phyloP scores from a whole-genome alignment of 1,139 yeast species.

The Debaryomyces sp. region DNA sequence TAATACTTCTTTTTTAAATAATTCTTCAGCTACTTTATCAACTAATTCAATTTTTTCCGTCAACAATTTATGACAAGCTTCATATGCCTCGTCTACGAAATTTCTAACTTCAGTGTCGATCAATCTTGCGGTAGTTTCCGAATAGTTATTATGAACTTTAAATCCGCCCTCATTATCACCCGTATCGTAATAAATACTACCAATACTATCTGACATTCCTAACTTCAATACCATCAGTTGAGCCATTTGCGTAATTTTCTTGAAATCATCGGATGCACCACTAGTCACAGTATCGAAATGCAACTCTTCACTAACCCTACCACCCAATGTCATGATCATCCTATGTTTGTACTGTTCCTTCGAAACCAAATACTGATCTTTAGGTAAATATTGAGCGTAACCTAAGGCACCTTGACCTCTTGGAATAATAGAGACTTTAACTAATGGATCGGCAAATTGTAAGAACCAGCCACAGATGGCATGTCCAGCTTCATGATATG shows the following conservation, averaged over 20 bases:
- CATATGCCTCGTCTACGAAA: slow-evolving; percentile 55
- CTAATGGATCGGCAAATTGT: slow-evolving; percentile 72
- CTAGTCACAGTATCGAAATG: slow-evolving; percentile 78
- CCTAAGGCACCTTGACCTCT: slow-evolving; percentile 86
- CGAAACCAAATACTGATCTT: slow-evolving; percentile 69
- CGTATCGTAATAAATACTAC: slow-evolving; percentile 56
- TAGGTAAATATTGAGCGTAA: slow-evolving; percentile 81
- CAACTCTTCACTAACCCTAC: slow-evolving; percentile 76
- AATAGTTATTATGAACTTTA: slow-evolving; percentile 68
- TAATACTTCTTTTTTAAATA: slow-evolving; percentile 67
- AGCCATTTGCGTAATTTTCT: slow-evolving; percentile 77
- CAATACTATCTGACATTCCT: slow-evolving; percentile 75
- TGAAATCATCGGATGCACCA: slow-evolving; percentile 83
- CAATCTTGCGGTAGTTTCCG: slow-evolving; percentile 66
- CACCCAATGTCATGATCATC: slow-evolving; percentile 82
- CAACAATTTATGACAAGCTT: slow-evolving; percentile 56
- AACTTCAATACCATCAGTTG: slow-evolving; percentile 74
- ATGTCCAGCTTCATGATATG: slow-evolving; percentile 84
- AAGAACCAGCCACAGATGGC: slow-evolving; percentile 81
- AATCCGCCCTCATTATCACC: slow-evolving; percentile 48
- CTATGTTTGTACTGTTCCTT: slow-evolving; percentile 69
- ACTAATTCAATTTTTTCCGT: slow-evolving; percentile 63
- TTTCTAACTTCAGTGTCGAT: slow-evolving; percentile 71
- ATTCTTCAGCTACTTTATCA: slow-evolving; percentile 69
- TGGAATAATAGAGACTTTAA: slow-evolving; percentile 81